Conservation (phyloP, 345 rosid species). For the Ceriops decandra region DNA sequence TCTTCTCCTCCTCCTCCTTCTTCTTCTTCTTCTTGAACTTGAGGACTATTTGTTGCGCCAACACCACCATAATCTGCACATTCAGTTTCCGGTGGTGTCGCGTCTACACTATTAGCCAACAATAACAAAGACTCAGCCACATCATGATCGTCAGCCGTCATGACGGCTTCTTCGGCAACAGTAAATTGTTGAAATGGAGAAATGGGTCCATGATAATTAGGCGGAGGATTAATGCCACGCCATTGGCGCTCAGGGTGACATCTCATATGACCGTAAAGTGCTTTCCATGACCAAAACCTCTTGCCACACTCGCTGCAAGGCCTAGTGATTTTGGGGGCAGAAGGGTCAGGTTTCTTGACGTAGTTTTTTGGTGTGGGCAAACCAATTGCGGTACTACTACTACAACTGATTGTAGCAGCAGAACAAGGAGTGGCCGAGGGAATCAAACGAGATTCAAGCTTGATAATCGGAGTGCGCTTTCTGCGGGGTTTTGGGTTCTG, state of each 20-base stretch:
- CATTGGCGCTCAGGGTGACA: conserved; percentile 67
- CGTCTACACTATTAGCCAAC: conserved; percentile 32
- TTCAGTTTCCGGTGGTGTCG: background rate
- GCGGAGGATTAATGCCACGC: conserved; percentile 58
- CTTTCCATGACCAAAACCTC: conserved; percentile 80
- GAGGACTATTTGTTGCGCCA: conserved; percentile 1
- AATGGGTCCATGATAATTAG: conserved; percentile 11
- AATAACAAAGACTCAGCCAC: conserved; percentile 64
- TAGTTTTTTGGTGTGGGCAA: conserved; percentile 34
- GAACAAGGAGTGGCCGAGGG: background rate
- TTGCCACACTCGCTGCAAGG: conserved; percentile 93
- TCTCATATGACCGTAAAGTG: conserved; percentile 75
- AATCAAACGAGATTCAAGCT: conserved; percentile 14
- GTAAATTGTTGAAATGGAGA: conserved; percentile 6
- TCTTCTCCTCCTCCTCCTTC: conserved; percentile 16
- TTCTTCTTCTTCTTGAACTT: conserved; percentile 17
- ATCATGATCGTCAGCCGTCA: conserved; percentile 62
- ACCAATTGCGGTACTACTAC: background rate
- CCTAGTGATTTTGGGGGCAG: conserved; percentile 65
- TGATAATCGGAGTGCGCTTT: conserved; percentile 36
- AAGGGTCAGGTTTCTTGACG: conserved; percentile 62
- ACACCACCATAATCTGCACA: background rate
- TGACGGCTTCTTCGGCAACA: conserved; percentile 13
- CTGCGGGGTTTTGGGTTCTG: conserved; percentile 30
- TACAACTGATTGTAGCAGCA: conserved; percentile 3